These are phyloP conservation scores for Coemansia sp. DNA, from an alignment of 192 early-diverging fungal species.

Conservation along the genomic window DNA sequence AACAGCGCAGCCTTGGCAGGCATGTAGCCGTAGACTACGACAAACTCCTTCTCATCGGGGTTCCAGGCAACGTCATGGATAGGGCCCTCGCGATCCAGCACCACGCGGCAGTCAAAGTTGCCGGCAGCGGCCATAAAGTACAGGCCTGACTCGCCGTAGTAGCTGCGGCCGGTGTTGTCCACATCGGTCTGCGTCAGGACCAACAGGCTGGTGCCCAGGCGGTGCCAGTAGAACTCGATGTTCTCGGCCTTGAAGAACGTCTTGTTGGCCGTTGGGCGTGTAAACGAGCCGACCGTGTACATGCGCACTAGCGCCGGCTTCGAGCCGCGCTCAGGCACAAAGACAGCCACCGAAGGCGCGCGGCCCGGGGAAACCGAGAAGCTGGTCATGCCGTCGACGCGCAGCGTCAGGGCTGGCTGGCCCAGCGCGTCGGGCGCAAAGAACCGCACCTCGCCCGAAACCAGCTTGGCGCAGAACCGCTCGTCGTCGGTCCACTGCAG, in stretches of 20 bases:
- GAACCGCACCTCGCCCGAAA: constrained; percentile 87
- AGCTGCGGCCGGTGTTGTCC: constrained; percentile 91
- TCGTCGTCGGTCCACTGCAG: constrained; percentile 96
- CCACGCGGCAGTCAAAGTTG: constrained; percentile 89
- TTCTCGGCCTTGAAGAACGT: constrained; percentile 96
- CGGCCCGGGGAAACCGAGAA: constrained; percentile 92
- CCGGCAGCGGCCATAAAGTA: constrained; percentile 89
- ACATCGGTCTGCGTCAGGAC: constrained; percentile 94
- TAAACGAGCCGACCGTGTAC: constrained; percentile 77
- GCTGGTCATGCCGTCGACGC: constrained; percentile 70
- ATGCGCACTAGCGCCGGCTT: constrained; percentile 85
- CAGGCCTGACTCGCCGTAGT: constrained; percentile 96
- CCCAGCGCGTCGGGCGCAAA: constrained; percentile 50
- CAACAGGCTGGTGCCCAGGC: constrained; percentile 79
- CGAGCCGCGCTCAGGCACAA: constrained; percentile 83
- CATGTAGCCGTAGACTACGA: constrained; percentile 93
- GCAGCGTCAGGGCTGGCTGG: constrained; percentile 54
- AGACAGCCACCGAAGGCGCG: constrained; percentile 78
- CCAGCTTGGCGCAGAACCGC: constrained; percentile 78
- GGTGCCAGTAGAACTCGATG: constrained; percentile 93
- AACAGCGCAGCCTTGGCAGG: constrained; percentile 91
- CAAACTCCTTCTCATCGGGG: constrained; percentile 97
- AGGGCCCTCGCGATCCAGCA: constrained; percentile 80
- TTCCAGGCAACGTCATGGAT: constrained; percentile 96
- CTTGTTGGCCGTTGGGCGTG: constrained; percentile 74